Conservation (phyloP, 73 alveolate genomes). For the Paramecium sexaurelia region DNA sequence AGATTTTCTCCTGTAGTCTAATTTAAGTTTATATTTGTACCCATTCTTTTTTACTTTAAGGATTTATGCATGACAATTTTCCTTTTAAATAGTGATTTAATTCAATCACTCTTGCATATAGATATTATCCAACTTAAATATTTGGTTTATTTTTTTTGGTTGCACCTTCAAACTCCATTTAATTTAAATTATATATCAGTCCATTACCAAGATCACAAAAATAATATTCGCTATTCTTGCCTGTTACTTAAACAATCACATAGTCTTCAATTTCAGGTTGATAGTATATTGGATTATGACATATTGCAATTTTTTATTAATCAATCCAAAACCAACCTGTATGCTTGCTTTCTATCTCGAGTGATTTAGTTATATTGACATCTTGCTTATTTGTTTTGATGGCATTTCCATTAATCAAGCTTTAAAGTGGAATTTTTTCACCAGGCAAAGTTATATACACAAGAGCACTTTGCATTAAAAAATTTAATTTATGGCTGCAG, state of each 20-base stretch:
- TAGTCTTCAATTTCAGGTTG: constrained; percentile 42
- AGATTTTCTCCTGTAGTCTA: constrained; percentile 67
- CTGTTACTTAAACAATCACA: constrained; percentile 22
- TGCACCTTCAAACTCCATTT: constrained; percentile 75
- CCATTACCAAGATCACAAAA: constrained; percentile 47
- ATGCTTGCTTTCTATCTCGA: not conserved
- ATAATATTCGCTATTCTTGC: constrained; percentile 48
- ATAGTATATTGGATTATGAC: not conserved
- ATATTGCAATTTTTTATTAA: constrained; percentile 24
- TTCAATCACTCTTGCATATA: constrained; percentile 67
- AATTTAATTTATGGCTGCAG: constrained; percentile 48
- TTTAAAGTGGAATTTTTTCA: not conserved
- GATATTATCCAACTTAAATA: constrained; percentile 54
- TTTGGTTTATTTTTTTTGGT: constrained; percentile 74
- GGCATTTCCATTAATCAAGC: not conserved
- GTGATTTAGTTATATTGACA: not conserved
- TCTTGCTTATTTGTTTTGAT: constrained; percentile 7
- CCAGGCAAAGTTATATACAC: constrained; percentile 50
- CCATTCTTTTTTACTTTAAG: constrained; percentile 72
- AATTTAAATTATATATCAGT: constrained; percentile 10
- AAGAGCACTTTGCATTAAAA: constrained; percentile 32
- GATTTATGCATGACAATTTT: constrained; percentile 65
- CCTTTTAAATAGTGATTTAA: constrained; percentile 50
- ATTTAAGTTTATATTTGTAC: not conserved
- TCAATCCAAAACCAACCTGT: constrained; percentile 21